Evolutionary conservation across 1,284 basidiomycete species (phyloP).

Genomic region (Ceratorhiza oryzae-sativae): DNA sequence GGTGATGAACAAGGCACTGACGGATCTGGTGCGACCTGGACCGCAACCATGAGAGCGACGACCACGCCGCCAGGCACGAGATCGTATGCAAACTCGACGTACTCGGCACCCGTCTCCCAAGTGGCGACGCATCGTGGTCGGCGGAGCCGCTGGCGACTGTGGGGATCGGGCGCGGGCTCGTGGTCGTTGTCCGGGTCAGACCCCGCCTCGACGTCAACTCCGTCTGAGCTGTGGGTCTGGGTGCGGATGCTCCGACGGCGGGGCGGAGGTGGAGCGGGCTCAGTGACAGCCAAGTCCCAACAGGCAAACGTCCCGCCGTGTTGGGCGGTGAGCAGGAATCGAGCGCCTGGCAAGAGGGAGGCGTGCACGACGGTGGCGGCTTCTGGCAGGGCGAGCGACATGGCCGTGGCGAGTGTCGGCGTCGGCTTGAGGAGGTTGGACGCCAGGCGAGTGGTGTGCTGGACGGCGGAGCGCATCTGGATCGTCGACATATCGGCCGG

Average conservation of each 20-base stretch:
- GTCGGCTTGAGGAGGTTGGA: background rate
- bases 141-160: background rate
- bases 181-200: slow-evolving; percentile 7
- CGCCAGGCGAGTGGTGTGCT: slow-evolving; percentile 3
- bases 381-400: slow-evolving; percentile 13
- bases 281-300: slow-evolving; percentile 26
- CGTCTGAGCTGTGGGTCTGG: slow-evolving; percentile 26
- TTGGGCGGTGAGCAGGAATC: slow-evolving; percentile 31
- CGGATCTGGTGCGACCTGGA: slow-evolving; percentile 19
- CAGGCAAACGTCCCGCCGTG: slow-evolving; percentile 34
- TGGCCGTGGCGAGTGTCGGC: background rate
- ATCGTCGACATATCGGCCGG: slow-evolving; percentile 21
- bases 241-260: slow-evolving; percentile 26
- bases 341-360: slow-evolving; percentile 24
- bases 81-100: slow-evolving; percentile 37
- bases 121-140: slow-evolving; percentile 23
- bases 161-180: background rate
- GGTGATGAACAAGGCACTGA: background rate
- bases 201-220: slow-evolving; percentile 29
- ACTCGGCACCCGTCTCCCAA: slow-evolving; percentile 31
- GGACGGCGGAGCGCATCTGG: slow-evolving; percentile 21
- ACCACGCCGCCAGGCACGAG: slow-evolving; percentile 32
- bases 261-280: slow-evolving; percentile 12
- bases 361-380: slow-evolving; percentile 17
- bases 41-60: slow-evolving; percentile 32